Percentiles rank a stretch among this genome's conserved stretches.
These are phyloP conservation scores for Yarrowia bubula DNA, from an alignment of 805 yeast genomes.

Conservation along the genomic window DNA sequence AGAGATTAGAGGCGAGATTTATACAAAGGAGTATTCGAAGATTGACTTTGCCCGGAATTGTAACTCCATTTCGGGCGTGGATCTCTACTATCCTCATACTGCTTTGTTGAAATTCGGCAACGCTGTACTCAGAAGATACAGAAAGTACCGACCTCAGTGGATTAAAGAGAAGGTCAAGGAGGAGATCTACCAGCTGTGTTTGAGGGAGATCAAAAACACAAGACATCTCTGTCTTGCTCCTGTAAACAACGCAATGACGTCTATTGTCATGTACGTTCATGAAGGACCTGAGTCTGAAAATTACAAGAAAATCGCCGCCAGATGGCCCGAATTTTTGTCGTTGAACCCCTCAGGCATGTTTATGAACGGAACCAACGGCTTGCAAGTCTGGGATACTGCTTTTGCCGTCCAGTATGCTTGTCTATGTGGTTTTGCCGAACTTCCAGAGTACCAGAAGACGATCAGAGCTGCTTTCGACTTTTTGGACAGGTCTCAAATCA, in stretches of 20 bases:
- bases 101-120: conserved; percentile 61
- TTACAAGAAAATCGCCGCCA: conserved; percentile 53
- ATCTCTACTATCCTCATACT: conserved; percentile 91
- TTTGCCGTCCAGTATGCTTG: conserved; percentile 83
- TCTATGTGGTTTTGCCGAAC: conserved; percentile 71
- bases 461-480: conserved; percentile 68
- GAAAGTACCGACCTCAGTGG: conserved; percentile 75
- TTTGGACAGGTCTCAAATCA: conserved; percentile 79
- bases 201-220: conserved; percentile 76
- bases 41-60: conserved; percentile 72
- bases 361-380: conserved; percentile 96
- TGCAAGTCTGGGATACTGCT: conserved; percentile 95
- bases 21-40: conserved; percentile 56
- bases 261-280: conserved; percentile 65
- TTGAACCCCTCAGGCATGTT: conserved; percentile 90
- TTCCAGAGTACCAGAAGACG: conserved; percentile 61
- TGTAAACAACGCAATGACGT: conserved; percentile 79
- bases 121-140: conserved; percentile 58
- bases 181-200: conserved; percentile 58
- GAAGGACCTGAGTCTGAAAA: conserved; percentile 67
- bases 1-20: conserved; percentile 77
- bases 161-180: conserved; percentile 52
- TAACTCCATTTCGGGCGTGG: conserved; percentile 86
- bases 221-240: conserved; percentile 89
- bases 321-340: conserved; percentile 75